Evolutionary conservation across 306 rosid species (phyloP), one percentile per base, ranked within the genome.

Genomic region (Trifolium pratense): DNA sequence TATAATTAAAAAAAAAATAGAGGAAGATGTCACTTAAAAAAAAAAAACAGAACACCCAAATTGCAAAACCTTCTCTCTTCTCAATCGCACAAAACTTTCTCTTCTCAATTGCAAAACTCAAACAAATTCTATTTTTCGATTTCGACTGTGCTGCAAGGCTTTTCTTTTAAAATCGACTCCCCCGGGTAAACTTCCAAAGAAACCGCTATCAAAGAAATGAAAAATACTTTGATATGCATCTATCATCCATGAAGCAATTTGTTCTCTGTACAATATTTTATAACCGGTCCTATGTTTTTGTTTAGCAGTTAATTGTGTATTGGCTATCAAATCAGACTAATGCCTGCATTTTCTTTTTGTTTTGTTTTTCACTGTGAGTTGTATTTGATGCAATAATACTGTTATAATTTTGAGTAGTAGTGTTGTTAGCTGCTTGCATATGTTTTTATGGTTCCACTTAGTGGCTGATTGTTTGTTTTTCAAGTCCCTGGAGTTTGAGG

Each of bases 141-240:
- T n/a, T n/a, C n/a, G n/a, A n/a, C n/a, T n/a, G 97, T 12, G 97
- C 97, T 48, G 90, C 91, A 14, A 87, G 99, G 85, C 96, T 95
- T 75, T 90, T 84, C 83, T 95, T 65, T 84, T 95, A 32, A 95
- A 95, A 78, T 81, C 91, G 4, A 90, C 92, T 5, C 89, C 97
- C 0, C 63, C 85, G 73, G 91, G 88, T 25, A 86, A 92, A 76
- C 77, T 92, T 83, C 97, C 97, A 1, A 95, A 86, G 82, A 95
- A 95, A 83, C 78, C 90, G 61, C 84, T 90, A 37, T 96, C 97
- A 1, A 92, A 84, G 81, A 90, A 90, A 80, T 92, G 78, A 89
- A 34, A 36, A 48, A 7, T 12, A 37, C 16, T n/a, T 53, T 37
- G 62, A 60, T 55, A 66, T 62, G 42, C 57, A 37, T 70, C 57